These are phyloP conservation scores for Flagelloscypha sp. DNA, from an alignment of 768 basidiomycete genomes.

Conservation along the genomic window DNA sequence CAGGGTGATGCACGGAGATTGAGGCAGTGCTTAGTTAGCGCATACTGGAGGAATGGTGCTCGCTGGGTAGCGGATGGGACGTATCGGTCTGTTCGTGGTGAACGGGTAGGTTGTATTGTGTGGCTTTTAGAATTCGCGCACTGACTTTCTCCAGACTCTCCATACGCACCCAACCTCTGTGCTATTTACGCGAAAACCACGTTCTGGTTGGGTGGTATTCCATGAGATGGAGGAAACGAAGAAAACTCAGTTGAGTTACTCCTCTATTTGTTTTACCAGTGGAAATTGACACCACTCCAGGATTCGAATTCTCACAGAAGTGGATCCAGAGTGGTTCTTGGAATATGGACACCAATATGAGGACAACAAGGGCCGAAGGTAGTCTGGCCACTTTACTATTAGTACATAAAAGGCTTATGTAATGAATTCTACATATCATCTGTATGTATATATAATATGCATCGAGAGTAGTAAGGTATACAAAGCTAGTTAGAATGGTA, in stretches of 20 bases:
- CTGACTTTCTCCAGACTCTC: conserved; percentile 44
- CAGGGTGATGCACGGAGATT: conserved; percentile 80
- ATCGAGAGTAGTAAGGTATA: too few species aligned
- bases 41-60: conserved; percentile 92
- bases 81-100: conserved; percentile 81
- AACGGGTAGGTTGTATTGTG: conserved; percentile 45
- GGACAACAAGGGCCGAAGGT: conserved; percentile 6
- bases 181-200: conserved; percentile 85
- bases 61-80: conserved; percentile 90
- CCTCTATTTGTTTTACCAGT: too few species aligned
- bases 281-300: too few species aligned
- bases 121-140: conserved; percentile 1
- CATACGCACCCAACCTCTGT: conserved; percentile 93
- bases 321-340: conserved; percentile 19
- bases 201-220: conserved; percentile 88
- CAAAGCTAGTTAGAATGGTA: too few species aligned
- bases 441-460: too few species aligned
- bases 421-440: too few species aligned
- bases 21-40: conserved; percentile 82
- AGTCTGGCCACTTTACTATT: background rate
- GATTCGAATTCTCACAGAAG: background rate
- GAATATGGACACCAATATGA: conserved; percentile 28
- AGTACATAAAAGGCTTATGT: too few species aligned
- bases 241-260: conserved; percentile 91
- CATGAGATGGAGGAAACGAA: conserved; percentile 97